phyloP scores from a whole-genome alignment of 768 basidiomycete genomes.

The Goffeauzyma gilvescens region DNA sequence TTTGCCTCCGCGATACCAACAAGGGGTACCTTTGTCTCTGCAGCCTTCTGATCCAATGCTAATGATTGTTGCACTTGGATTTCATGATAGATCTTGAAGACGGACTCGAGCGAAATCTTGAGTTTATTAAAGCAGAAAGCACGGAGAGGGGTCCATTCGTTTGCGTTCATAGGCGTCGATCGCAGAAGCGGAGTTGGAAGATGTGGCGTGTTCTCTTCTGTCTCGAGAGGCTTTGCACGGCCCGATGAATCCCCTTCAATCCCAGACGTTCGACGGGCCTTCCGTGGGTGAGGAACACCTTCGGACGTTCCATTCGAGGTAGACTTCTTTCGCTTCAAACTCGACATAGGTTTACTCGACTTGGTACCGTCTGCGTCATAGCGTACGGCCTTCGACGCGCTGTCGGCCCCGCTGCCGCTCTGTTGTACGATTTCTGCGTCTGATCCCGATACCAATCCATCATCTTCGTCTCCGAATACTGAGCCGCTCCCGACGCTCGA shows the following conservation, averaged over 20 bases:
- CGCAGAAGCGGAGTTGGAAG: background rate
- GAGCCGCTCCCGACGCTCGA: no score
- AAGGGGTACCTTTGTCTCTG: background rate
- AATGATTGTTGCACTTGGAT: background rate
- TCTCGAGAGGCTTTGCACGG: background rate
- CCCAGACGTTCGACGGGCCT: no score
- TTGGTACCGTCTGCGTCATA: no score
- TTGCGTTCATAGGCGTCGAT: background rate
- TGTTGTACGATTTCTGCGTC: no score
- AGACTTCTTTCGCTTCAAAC: background rate
- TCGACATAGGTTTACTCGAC: background rate
- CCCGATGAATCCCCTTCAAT: background rate
- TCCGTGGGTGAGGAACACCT: background rate
- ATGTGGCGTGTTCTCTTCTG: background rate
- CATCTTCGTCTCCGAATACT: no score
- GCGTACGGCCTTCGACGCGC: no score
- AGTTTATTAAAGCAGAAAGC: background rate
- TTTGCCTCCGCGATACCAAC: background rate
- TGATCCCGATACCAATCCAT: no score
- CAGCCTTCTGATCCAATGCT: background rate
- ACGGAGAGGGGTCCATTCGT: background rate
- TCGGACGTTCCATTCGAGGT: background rate
- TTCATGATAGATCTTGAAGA: slow-evolving; percentile 2
- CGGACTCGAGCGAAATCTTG: slow-evolving; percentile 1
- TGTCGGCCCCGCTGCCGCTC: no score